These are phyloP conservation scores for Phyllosticta capitalensis DNA, from an alignment of 2,329 filamentous ascomycete genomes.

Conservation along the genomic window DNA sequence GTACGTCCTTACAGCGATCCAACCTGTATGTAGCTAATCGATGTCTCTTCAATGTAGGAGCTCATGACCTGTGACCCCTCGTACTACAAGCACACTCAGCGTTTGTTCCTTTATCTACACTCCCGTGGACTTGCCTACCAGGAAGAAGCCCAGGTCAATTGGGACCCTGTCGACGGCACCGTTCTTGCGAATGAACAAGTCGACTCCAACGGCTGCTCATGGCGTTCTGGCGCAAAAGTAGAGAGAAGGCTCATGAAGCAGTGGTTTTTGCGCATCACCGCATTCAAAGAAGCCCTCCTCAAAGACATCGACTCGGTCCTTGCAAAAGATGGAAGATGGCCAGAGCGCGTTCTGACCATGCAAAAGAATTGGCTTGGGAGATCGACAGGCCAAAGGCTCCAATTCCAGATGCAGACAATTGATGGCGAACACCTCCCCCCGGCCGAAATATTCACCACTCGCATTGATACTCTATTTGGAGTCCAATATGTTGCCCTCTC, in stretches of 20 bases:
- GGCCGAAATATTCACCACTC: constrained; percentile 68
- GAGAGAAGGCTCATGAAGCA: constrained; percentile 72
- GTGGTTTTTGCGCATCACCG: constrained; percentile 83
- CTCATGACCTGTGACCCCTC: constrained; percentile 72
- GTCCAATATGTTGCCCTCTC: constrained; percentile 79
- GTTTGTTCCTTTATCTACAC: constrained; percentile 69
- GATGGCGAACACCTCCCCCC: constrained; percentile 29
- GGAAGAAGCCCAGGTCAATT: constrained; percentile 76
- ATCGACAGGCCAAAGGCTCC: constrained; percentile 62
- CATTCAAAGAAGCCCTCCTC: constrained; percentile 63
- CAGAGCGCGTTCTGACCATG: constrained; percentile 71
- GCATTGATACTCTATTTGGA: constrained; percentile 78
- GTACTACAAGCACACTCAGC: constrained; percentile 86
- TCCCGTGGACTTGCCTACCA: constrained; percentile 71
- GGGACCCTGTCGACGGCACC: constrained; percentile 80
- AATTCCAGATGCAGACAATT: constrained; percentile 51
- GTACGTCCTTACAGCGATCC: constrained; percentile 41
- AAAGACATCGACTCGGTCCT: constrained; percentile 57
- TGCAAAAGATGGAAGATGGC: constrained; percentile 58
- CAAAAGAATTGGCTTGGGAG: constrained; percentile 84
- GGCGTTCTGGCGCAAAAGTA: constrained; percentile 78
- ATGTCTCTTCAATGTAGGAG: constrained; percentile 46
- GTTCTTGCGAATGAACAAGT: constrained; percentile 91
- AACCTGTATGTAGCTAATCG: constrained; percentile 18
- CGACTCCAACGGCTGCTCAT: constrained; percentile 74